A percentile compares a stretch with the other conserved stretches of the same genome.
These are phyloP conservation scores for Hypholoma sublateritium DNA, from an alignment of 768 basidiomycete species.

Conservation along the genomic window DNA sequence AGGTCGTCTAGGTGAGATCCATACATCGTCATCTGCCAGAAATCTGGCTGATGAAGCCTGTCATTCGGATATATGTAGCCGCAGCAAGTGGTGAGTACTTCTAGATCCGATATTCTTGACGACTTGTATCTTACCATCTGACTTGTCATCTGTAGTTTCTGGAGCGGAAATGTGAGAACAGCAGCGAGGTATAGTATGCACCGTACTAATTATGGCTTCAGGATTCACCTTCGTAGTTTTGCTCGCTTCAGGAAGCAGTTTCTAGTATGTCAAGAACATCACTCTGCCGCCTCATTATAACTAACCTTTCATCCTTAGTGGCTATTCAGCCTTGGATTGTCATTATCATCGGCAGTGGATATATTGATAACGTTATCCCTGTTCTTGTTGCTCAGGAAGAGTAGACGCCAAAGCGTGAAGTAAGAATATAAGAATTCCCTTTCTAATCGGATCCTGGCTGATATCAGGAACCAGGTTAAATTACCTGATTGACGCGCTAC, in stretches of 20 bases:
- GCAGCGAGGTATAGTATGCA: too few species aligned
- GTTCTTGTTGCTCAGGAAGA: conserved; percentile 38
- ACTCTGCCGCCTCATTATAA: background rate
- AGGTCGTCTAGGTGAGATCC: conserved; percentile 4
- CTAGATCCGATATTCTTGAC: background rate
- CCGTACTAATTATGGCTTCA: background rate
- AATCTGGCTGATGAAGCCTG: background rate
- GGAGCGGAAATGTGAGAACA: conserved; percentile 7
- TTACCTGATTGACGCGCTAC: conserved; percentile 41
- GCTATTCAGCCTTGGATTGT: conserved; percentile 51
- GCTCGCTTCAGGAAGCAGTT: conserved; percentile 9
- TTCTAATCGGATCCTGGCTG: background rate
- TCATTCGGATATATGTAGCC: conserved; percentile 10
- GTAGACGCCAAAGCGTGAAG: conserved; percentile 35
- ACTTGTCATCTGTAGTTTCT: background rate
- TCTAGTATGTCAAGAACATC: conserved; percentile 9
- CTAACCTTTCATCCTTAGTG: conserved; percentile 30
- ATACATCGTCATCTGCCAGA: background rate
- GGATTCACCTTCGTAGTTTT: conserved; percentile 8
- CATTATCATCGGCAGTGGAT: conserved; percentile 46
- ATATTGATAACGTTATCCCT: conserved; percentile 44
- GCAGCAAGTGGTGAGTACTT: conserved; percentile 25
- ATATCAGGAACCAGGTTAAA: conserved; percentile 35
- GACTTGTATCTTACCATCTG: background rate
- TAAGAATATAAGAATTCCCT: conserved; percentile 13